A percentile compares a stretch with the other conserved stretches of the same genome.
Evolutionary conservation across 768 basidiomycete species (phyloP).

Genomic region (Macrolepiota dolichaula): DNA sequence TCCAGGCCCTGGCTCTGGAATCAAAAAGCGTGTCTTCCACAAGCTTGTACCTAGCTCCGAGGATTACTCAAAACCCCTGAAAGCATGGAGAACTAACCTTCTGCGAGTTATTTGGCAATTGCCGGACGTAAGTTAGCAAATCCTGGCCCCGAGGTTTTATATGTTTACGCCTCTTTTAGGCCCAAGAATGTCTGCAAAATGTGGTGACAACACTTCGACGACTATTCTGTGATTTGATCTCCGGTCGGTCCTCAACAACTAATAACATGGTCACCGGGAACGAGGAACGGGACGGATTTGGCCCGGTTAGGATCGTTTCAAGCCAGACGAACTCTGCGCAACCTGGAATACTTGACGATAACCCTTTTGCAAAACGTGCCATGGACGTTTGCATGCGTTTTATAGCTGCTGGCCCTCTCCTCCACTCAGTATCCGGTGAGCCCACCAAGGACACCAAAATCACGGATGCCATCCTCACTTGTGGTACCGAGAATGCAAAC

Average conservation of each 20-base stretch:
- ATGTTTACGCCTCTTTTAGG: conserved; percentile 30
- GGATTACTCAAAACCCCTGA: conserved; percentile 11
- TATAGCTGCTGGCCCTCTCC: conserved; percentile 57
- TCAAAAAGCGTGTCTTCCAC: conserved; percentile 52
- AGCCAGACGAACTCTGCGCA: conserved; percentile 26
- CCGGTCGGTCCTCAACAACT: conserved; percentile 15
- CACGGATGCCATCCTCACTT: conserved; percentile 46
- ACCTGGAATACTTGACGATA: conserved; percentile 18
- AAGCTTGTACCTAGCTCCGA: conserved; percentile 24
- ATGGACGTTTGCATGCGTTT: conserved; percentile 55
- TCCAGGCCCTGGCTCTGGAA: conserved; percentile 52
- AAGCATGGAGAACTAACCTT: conserved; percentile 34
- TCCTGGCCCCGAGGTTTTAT: not conserved
- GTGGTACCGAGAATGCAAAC: conserved; percentile 36
- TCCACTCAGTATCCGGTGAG: conserved; percentile 58
- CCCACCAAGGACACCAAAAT: conserved; percentile 62
- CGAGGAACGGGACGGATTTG: conserved; percentile 50
- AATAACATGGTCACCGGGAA: conserved; percentile 34
- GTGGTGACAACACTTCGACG: conserved; percentile 35
- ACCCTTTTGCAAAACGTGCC: conserved; percentile 24
- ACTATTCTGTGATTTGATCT: conserved; percentile 25
- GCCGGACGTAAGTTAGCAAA: conserved; percentile 47
- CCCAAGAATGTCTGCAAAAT: conserved; percentile 42
- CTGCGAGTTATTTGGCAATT: conserved; percentile 65
- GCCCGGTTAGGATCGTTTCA: conserved; percentile 41